Percentiles rank a stretch among this genome's conserved stretches.
phyloP scores from a whole-genome alignment of 2,329 filamentous ascomycete species.

The Taxawa tesnikishii region DNA sequence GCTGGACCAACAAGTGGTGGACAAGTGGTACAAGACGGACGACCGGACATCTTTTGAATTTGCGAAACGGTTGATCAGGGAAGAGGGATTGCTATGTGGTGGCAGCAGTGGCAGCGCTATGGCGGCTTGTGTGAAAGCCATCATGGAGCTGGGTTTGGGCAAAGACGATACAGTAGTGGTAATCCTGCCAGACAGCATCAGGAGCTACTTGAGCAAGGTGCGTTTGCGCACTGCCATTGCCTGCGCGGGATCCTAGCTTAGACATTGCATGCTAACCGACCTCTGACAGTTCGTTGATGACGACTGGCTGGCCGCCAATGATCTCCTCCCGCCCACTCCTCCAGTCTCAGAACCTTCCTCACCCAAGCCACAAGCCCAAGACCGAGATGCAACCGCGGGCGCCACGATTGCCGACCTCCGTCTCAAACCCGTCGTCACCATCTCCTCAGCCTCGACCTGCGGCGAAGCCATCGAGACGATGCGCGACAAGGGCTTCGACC shows the following conservation, averaged over 20 bases:
- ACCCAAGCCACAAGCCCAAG: conserved; percentile 13
- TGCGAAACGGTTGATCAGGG: conserved; percentile 79
- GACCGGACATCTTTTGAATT: conserved; percentile 84
- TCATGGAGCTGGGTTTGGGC: conserved; percentile 62
- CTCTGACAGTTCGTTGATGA: conserved; percentile 76
- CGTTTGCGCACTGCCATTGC: conserved; percentile 3
- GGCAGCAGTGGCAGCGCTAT: conserved; percentile 90
- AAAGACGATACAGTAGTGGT: conserved; percentile 85
- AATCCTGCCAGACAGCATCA: conserved; percentile 86
- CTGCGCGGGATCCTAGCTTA: too few species aligned
- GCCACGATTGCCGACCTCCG: conserved; percentile 74
- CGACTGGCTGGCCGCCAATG: conserved; percentile 96
- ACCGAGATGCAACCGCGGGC: conserved; percentile 57
- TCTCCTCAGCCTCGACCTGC: conserved; percentile 59
- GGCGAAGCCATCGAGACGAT: conserved; percentile 91
- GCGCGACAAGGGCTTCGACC: conserved; percentile 96
- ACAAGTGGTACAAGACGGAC: conserved; percentile 97
- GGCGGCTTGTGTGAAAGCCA: conserved; percentile 64
- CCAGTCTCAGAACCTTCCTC: conserved; percentile 26
- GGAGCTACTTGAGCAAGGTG: conserved; percentile 88
- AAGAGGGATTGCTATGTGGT: conserved; percentile 87
- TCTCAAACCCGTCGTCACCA: conserved; percentile 85
- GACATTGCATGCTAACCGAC: conserved; percentile 11
- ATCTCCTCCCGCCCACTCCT: conserved; percentile 59
- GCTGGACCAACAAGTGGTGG: conserved; percentile 64